These are phyloP conservation scores for Lipomyces kockii DNA, from an alignment of 805 yeast genomes.

Conservation along the genomic window DNA sequence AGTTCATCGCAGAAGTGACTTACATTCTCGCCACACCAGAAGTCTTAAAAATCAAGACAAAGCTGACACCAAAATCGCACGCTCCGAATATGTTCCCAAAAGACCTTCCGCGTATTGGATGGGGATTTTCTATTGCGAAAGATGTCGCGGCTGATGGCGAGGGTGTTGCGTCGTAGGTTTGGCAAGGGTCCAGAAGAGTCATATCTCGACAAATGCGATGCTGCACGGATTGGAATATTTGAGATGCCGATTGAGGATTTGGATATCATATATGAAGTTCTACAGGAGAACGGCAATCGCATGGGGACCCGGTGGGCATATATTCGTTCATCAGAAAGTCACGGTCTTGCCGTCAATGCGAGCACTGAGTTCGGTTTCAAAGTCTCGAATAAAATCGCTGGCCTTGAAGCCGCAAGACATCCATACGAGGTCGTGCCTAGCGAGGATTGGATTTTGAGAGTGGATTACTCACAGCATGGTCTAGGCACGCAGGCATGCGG, in stretches of 20 bases:
- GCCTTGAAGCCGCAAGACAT: slow-evolving; percentile 39
- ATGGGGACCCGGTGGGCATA: slow-evolving; percentile 45
- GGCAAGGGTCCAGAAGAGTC: slow-evolving; percentile 49
- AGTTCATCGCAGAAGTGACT: slow-evolving; percentile 30
- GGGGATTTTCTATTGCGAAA: slow-evolving; percentile 43
- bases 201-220: slow-evolving; percentile 45
- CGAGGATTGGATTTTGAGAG: slow-evolving; percentile 34
- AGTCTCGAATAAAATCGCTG: slow-evolving; percentile 25
- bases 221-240: slow-evolving; percentile 42
- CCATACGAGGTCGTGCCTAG: slow-evolving; percentile 38
- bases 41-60: slow-evolving; percentile 5
- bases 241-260: slow-evolving; percentile 33
- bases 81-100: slow-evolving; percentile 37
- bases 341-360: slow-evolving; percentile 14
- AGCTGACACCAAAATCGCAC: slow-evolving; percentile 21
- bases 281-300: slow-evolving; percentile 49
- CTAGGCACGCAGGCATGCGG: slow-evolving; percentile 44
- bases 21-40: slow-evolving; percentile 24
- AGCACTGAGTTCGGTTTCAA: slow-evolving; percentile 27
- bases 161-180: slow-evolving; percentile 42
- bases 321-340: slow-evolving; percentile 14
- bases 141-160: slow-evolving; percentile 21
- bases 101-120: slow-evolving; percentile 47
- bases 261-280: slow-evolving; percentile 44
- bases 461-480: slow-evolving; percentile 42